These are phyloP conservation scores for Fusarium pseudocircinatum DNA, from an alignment of 2,329 filamentous ascomycete species.

Conservation along the genomic window DNA sequence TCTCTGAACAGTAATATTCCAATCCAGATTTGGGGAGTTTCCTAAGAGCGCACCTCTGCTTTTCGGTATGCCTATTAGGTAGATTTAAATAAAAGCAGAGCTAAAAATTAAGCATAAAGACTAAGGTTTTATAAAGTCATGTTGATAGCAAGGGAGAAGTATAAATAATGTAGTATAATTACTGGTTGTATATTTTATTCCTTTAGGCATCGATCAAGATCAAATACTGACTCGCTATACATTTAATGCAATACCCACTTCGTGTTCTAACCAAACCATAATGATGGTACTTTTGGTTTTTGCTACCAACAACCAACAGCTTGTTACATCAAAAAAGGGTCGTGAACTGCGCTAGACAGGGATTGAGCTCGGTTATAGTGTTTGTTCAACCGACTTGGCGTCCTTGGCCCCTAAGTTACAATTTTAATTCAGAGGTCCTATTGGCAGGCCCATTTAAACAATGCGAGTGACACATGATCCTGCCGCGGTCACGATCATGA, in stretches of 20 bases:
- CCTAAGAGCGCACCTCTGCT: background rate
- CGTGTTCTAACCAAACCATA: too few species aligned
- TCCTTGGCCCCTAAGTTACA: background rate
- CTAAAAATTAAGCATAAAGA: background rate
- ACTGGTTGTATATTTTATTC: background rate
- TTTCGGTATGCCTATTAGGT: background rate
- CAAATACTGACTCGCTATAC: too few species aligned
- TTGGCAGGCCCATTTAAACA: background rate
- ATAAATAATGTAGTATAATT: too few species aligned
- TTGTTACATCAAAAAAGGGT: background rate
- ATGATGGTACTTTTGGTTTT: background rate
- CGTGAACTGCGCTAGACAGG: background rate
- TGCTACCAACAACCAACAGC: background rate
- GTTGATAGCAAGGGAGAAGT: accelerated
- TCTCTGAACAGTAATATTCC: background rate
- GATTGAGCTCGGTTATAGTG: background rate
- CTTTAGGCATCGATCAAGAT: accelerated
- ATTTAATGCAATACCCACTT: background rate
- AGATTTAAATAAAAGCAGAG: background rate
- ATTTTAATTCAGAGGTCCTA: background rate
- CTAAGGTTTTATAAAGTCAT: background rate
- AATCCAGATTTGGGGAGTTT: background rate
- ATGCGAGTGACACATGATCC: background rate
- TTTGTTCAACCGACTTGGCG: background rate
- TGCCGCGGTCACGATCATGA: background rate